Evolutionary conservation across 1,284 basidiomycete genomes (phyloP), one percentile per base, ranked within the genome.

Genomic region (Phylloporus gajari): DNA sequence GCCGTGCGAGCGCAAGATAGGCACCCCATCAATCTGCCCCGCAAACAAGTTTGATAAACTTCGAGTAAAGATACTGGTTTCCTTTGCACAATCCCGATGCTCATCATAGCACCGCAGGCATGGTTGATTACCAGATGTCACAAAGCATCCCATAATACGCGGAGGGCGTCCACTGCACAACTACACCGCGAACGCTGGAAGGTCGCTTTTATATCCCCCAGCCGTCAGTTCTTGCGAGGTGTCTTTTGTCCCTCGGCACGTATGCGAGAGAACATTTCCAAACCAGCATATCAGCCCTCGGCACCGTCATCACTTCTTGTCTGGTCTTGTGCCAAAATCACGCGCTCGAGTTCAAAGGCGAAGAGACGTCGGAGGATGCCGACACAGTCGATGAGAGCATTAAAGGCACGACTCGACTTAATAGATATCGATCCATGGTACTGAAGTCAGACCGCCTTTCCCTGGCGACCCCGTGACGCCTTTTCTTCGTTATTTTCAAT

Each of bases 301-400:
- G 9, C 27, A 30, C 15, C 19, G 5, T 48, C 35, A 1, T 32
- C n/a, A 7, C 63, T 46, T 61, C 61, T 59, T 11, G 46, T 70
- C 21, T 80, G 77, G 73, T 70, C 77, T 48, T 77, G 77, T 70
- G 71, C 71, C 17, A 69, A 72, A 66, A 80, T 79, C 69, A 70
- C 78, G 7, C 71, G 67, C 67, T 75, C 67, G 30, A 51, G 46
- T 59, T 68, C 60, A 13, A 73, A 74, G 65, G 40, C 12, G 23
- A 61, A 65, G 75, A 69, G 15, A 38, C 61, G 60, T 40, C 68
- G 35, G 58, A 70, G 62, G 62, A 66, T 73, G 66, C 68, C 58
- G 48, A 75, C 64, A 48, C 44, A 15, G 17, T 70, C 73, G 0
- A 70, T 46, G 70, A 70, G 46, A 40, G 67, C 42, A 53, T 61